Percentiles rank a stretch among this genome's conserved stretches.
phyloP scores from a whole-genome alignment of 768 basidiomycete species.

The Leccinellum albellum region DNA sequence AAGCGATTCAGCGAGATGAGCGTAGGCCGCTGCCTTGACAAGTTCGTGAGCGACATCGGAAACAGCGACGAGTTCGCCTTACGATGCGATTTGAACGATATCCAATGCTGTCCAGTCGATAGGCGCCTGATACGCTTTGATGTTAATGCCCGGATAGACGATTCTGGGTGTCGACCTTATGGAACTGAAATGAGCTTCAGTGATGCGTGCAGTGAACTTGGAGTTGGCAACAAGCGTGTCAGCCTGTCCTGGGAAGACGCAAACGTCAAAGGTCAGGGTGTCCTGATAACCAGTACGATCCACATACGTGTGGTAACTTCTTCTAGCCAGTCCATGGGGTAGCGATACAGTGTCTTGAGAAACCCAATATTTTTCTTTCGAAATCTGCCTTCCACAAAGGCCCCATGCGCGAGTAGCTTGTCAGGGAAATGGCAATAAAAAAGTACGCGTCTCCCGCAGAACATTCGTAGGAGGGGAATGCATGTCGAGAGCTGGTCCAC shows the following conservation, averaged over 20 bases:
- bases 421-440: slow-evolving; percentile 99
- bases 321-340: slow-evolving; percentile 88
- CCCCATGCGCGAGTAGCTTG: slow-evolving; percentile 79
- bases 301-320: slow-evolving; percentile 81
- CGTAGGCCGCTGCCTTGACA: slow-evolving; percentile 58
- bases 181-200: slow-evolving; percentile 68
- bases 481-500: slow-evolving; percentile 95
- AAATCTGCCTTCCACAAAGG: slow-evolving; percentile 49
- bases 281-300: neutral
- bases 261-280: neutral
- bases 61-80: slow-evolving; percentile 20
- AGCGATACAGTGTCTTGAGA: slow-evolving; percentile 75
- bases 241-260: slow-evolving; percentile 59
- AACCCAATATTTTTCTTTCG: slow-evolving; percentile 41
- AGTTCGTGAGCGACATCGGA: slow-evolving; percentile 2
- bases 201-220: slow-evolving; percentile 80
- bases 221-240: slow-evolving; percentile 93
- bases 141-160: slow-evolving; percentile 95
- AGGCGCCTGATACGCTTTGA: slow-evolving; percentile 58
- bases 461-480: slow-evolving; percentile 71
- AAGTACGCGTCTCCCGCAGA: slow-evolving; percentile 75
- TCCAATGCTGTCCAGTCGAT: slow-evolving; percentile 46
- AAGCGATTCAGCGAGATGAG: slow-evolving; percentile 90
- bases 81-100: slow-evolving; percentile 56
- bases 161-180: slow-evolving; percentile 61